A percentile compares a stretch with the other conserved stretches of the same genome.
phyloP scores from a whole-genome alignment of 1,139 yeast species.

The Nakaseomyces delphensis region DNA sequence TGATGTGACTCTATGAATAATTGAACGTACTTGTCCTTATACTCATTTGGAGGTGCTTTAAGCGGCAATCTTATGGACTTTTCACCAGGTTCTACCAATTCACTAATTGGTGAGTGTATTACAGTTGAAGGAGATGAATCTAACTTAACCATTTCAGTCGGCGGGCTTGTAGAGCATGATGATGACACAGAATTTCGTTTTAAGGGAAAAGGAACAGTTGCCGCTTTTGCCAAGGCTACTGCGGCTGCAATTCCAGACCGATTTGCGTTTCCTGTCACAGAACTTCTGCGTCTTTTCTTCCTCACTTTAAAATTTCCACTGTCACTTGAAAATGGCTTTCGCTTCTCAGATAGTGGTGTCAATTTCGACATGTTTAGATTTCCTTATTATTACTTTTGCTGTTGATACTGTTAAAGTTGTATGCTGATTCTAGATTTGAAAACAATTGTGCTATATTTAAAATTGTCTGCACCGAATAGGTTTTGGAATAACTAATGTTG shows the following conservation, averaged over 20 bases:
- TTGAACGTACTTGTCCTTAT: constrained; percentile 34
- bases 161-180: constrained; percentile 1
- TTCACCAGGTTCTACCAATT: constrained; percentile 44
- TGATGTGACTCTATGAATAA: constrained; percentile 26
- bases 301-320: neutral
- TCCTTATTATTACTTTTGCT: neutral
- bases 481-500: neutral
- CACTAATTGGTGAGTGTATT: constrained; percentile 28
- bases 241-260: constrained; percentile 19
- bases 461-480: too few species aligned
- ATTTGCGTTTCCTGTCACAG: constrained; percentile 5
- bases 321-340: neutral
- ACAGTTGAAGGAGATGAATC: constrained; percentile 11
- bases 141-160: constrained; percentile 2
- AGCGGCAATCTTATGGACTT: constrained; percentile 37
- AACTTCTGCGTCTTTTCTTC: constrained; percentile 5
- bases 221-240: constrained; percentile 25
- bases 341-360: neutral
- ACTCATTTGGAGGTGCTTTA: constrained; percentile 30
- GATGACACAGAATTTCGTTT: constrained; percentile 9
- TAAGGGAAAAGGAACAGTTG: constrained; percentile 24
- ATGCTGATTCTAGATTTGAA: too few species aligned
- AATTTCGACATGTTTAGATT: neutral
- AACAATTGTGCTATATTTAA: too few species aligned
- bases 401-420: too few species aligned